These are phyloP conservation scores for Heritiera littoralis DNA, from an alignment of 345 rosid genomes.

Conservation along the genomic window DNA sequence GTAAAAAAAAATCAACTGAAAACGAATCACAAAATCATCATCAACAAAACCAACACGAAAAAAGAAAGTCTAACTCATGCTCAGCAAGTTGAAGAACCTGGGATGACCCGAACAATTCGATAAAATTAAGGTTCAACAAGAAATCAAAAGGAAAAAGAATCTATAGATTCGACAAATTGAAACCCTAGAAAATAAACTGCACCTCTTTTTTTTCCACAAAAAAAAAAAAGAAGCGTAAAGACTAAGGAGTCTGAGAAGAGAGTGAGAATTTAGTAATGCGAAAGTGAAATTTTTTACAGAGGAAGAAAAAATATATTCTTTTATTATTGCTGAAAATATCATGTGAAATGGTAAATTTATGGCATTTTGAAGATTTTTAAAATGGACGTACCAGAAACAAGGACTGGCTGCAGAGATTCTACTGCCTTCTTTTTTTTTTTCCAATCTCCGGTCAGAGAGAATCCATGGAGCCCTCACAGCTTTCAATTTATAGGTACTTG, in stretches of 20 bases:
- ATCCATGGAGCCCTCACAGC: neutral
- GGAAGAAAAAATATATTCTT: neutral
- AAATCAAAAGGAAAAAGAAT: slow-evolving; percentile 3
- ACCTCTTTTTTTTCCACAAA: neutral
- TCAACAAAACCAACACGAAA: neutral
- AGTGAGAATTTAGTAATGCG: neutral
- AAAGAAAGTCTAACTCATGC: neutral
- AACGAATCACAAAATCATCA: slow-evolving; percentile 1
- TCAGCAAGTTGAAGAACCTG: slow-evolving; percentile 13
- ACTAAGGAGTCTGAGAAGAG: too few relatives aligned
- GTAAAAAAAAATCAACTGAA: neutral
- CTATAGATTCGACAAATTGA: neutral
- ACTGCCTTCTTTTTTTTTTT: too few relatives aligned
- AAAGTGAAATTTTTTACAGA: neutral
- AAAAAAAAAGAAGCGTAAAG: neutral
- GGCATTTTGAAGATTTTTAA: neutral
- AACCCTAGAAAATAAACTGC: slow-evolving; percentile 1
- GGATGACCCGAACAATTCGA: slow-evolving; percentile 7
- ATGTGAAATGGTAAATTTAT: neutral
- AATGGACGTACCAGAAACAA: slow-evolving; percentile 9
- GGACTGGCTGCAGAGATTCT: neutral
- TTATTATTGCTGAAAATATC: neutral
- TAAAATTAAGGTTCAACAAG: slow-evolving; percentile 6
- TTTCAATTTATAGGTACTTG: slow-evolving; percentile 35
- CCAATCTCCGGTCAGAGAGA: neutral